These are phyloP conservation scores for Nasturtium officinale DNA, from an alignment of 345 rosid genomes.

Conservation along the genomic window DNA sequence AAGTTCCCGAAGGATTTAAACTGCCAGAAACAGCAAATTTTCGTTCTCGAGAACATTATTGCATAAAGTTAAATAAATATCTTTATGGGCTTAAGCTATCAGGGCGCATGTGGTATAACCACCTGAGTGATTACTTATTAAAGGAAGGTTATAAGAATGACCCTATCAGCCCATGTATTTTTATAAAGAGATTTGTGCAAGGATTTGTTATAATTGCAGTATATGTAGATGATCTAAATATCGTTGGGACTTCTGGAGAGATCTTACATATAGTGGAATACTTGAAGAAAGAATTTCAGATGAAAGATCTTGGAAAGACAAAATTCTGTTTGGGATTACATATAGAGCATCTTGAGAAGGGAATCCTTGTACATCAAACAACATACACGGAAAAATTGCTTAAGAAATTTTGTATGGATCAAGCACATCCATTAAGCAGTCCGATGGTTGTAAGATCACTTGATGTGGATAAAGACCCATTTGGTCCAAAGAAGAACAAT, in stretches of 20 bases:
- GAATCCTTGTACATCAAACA: not conserved
- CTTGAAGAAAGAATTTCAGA: not conserved
- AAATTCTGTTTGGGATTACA: not conserved
- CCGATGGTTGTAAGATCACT: not conserved
- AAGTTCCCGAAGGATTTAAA: slow-evolving; percentile 1
- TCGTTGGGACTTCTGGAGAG: not conserved
- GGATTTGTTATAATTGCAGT: not conserved
- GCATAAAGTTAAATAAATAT: not conserved
- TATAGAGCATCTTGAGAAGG: not conserved
- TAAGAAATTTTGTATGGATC: not conserved
- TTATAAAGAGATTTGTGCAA: not conserved
- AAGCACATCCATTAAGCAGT: not conserved
- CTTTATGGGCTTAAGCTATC: not conserved
- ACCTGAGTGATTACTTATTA: not conserved
- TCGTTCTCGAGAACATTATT: not conserved
- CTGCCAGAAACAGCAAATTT: not conserved
- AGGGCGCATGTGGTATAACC: not conserved
- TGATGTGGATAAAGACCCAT: not conserved
- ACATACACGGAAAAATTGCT: not conserved
- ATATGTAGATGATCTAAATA: not conserved
- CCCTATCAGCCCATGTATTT: not conserved
- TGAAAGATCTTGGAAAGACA: not conserved
- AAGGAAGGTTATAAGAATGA: not conserved
- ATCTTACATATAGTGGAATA: not conserved
- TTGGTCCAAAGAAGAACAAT: not conserved